Percentiles rank a stretch among this genome's conserved stretches.
Conservation (phyloP, 2,329 filamentous ascomycete species). For the Aureobasidium subglaciale region DNA sequence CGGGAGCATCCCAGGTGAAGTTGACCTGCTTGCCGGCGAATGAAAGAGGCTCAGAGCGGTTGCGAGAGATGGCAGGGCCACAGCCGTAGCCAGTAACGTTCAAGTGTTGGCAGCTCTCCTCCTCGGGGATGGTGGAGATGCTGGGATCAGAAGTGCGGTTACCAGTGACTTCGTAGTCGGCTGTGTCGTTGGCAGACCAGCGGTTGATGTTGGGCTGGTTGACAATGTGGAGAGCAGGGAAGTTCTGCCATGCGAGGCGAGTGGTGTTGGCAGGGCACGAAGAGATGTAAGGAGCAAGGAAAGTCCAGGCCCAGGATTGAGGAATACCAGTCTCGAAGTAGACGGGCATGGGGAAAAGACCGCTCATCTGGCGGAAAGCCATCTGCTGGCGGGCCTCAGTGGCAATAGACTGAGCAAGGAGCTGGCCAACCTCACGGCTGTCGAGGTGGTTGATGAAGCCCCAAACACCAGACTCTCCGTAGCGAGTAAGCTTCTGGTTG, state of each 20-base stretch:
- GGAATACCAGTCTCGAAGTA: constrained; percentile 77
- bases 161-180: constrained; percentile 57
- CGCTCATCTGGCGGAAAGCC: constrained; percentile 76
- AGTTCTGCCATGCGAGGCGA: constrained; percentile 77
- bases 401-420: constrained; percentile 69
- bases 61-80: constrained; percentile 57
- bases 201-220: constrained; percentile 72
- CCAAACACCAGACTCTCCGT: constrained; percentile 72
- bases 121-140: constrained; percentile 37
- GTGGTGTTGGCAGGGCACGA: constrained; percentile 67
- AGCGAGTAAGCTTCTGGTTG: constrained; percentile 76
- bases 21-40: constrained; percentile 67
- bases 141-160: constrained; percentile 51
- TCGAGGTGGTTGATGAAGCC: constrained; percentile 74
- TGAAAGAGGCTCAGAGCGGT: constrained; percentile 63
- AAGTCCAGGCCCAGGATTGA: constrained; percentile 78
- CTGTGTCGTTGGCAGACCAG: constrained; percentile 54
- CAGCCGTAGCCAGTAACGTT: constrained; percentile 52
- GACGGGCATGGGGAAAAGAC: constrained; percentile 72
- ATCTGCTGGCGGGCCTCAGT: constrained; percentile 77
- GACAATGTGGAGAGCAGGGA: constrained; percentile 61
- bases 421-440: constrained; percentile 63
- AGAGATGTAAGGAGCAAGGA: constrained; percentile 73
- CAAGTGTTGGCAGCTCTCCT: constrained; percentile 52
- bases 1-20: constrained; percentile 66